These are phyloP conservation scores for Musa balbisiana DNA, from an alignment of 202 grass and related monocot genomes.

Conservation along the genomic window DNA sequence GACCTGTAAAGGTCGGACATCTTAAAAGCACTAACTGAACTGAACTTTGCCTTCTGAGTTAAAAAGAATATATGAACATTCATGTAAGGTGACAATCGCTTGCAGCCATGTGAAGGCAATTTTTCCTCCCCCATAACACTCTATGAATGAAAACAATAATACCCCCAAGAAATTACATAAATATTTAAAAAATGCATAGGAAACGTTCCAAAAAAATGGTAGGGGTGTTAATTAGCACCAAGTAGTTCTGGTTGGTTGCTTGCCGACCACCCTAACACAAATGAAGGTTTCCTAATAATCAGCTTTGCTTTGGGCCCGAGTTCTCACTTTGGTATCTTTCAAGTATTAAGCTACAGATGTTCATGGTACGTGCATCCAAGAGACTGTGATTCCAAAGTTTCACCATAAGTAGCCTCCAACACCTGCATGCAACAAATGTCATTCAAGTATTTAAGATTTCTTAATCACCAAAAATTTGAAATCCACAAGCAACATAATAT, in stretches of 20 bases:
- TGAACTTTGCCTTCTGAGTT: neutral
- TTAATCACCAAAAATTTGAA: conserved; percentile 3
- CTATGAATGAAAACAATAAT: conserved; percentile 19
- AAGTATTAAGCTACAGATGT: conserved; percentile 59
- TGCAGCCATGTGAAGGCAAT: neutral
- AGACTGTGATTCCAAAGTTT: conserved; percentile 91
- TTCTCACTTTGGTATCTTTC: conserved; percentile 38
- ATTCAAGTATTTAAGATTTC: neutral
- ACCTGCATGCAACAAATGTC: conserved; percentile 33
- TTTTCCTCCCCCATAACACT: neutral
- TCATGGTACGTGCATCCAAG: conserved; percentile 55
- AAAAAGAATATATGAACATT: conserved; percentile 14
- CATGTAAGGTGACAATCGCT: neutral
- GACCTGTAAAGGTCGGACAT: neutral
- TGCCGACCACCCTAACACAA: neutral
- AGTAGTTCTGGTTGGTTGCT: neutral
- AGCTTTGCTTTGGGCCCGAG: conserved; percentile 36
- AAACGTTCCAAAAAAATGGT: conserved; percentile 11
- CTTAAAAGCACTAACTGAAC: neutral
- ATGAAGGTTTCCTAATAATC: neutral
- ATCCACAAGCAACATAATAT: neutral
- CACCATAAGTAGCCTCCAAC: conserved; percentile 79
- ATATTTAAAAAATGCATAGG: neutral
- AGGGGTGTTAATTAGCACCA: neutral
- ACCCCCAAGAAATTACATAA: conserved; percentile 8